Base-by-base conservation (phyloP, 208 protist species). In the Crithidia expoeki region DNA sequence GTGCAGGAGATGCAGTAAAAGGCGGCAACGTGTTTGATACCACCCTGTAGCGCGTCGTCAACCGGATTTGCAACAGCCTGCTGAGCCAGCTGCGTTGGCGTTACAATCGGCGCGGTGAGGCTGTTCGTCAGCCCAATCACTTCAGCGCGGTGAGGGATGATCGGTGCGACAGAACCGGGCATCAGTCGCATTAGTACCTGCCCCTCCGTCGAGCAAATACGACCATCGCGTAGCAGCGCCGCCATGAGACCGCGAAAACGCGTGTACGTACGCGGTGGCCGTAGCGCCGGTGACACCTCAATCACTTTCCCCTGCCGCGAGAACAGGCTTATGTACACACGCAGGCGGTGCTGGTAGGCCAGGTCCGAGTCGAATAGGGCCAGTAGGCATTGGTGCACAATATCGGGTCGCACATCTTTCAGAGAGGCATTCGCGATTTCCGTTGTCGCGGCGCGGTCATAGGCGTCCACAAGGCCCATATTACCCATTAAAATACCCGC, bases 321-420 rank as follows among this genome's bases (percentile, higher is more conserved):
- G 52, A 92, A 88, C 47, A 95, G 74, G 64, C 77, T 89, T 40
- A 97, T 84, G 77, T 95, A 95, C 60, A 97, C 88, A 36, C 89
- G 90, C 68, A 95, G 79, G 33, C 80, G 85, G 28, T 83, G 75
- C 55, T 84, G 66, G 66, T 88, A 79, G 19, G 87, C 89, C 30
- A 97, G 82, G 34, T 92, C 88, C 10, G 85, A 91, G 76, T 96
- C 92, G 68, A 92, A 97, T 47, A 97, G 88, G 19, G 93, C 93
- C n/a, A 97, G 85, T 12, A 97, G 88, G 65, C 88, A 94, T 80
- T 97, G 93, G 58, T 97, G 93, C 23, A 97, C 90, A 79, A 96
- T 96, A 55, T 97, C 93, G 12, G 93, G 90, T 1, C 90, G 88
- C 56, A 94, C 87, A 58, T 90, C 89, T 51, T 79, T 73, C 42